A percentile compares a stretch with the other conserved stretches of the same genome.
Evolutionary conservation across 2,329 filamentous ascomycete genomes (phyloP).

Genomic region (Colletotrichum orchidophilum): DNA sequence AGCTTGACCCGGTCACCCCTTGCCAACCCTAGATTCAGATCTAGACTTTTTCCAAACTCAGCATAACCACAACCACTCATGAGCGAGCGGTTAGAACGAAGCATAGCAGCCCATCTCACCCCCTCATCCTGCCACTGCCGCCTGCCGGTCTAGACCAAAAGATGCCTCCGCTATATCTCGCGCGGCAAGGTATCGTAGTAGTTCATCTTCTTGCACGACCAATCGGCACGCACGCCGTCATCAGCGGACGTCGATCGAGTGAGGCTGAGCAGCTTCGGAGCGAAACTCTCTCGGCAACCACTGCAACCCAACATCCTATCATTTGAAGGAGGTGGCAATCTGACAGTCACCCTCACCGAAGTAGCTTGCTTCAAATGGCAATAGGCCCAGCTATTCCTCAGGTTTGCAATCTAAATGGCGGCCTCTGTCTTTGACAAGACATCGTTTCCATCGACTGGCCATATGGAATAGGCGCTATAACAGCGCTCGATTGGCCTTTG

Average conservation of each 20-base stretch:
- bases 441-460: not conserved
- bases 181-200: not conserved
- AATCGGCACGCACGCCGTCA: conserved; percentile 1
- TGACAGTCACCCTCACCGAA: not conserved
- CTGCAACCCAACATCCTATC: not conserved
- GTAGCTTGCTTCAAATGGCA: not conserved
- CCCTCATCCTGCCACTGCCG: not conserved
- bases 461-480: not conserved
- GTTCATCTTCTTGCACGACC: not conserved
- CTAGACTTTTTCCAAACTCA: not conserved
- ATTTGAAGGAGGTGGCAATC: conserved; percentile 14
- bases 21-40: not conserved
- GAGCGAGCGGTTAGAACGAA: not conserved
- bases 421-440: not conserved
- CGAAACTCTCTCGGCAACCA: conserved; percentile 29
- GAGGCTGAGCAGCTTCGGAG: conserved; percentile 28
- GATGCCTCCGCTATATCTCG: not conserved
- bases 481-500: not conserved
- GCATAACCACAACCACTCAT: not conserved
- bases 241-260: not conserved
- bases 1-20: not conserved
- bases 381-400: not conserved
- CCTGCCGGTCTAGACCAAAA: not conserved
- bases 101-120: not conserved
- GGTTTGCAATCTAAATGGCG: not conserved